Evolutionary conservation across 345 rosid genomes (phyloP).

Genomic region (Reutealis trisperma): DNA sequence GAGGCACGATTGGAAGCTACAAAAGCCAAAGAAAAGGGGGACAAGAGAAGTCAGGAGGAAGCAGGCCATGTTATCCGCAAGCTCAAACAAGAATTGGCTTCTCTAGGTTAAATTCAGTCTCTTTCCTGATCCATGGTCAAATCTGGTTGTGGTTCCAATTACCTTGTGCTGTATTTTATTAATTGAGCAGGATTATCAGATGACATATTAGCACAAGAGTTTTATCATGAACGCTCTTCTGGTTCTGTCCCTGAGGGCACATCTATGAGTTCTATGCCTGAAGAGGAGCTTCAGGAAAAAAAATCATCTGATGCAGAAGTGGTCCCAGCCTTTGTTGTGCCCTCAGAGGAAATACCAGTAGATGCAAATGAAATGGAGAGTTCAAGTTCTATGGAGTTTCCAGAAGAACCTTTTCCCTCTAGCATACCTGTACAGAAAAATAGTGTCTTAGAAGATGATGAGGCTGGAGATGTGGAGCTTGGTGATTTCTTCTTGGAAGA

Average conservation of each 20-base stretch:
- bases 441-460: conserved; percentile 35
- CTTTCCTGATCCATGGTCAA: conserved; percentile 20
- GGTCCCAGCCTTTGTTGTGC: conserved; percentile 18
- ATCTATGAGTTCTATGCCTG: conserved; percentile 24
- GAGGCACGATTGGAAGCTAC: conserved; percentile 72
- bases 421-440: conserved; percentile 32
- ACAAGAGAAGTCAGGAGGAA: conserved; percentile 68
- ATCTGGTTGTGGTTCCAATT: conserved; percentile 26
- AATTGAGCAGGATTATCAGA: conserved; percentile 70
- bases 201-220: conserved; percentile 56
- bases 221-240: conserved; percentile 43
- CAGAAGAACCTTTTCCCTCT: conserved; percentile 31
- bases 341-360: conserved; percentile 30
- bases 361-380: conserved; percentile 33
- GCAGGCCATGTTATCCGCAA: conserved; percentile 67
- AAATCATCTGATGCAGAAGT: conserved; percentile 26
- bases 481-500: conserved; percentile 68
- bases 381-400: conserved; percentile 38
- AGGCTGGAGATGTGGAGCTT: conserved; percentile 59
- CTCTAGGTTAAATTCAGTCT: conserved; percentile 57
- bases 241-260: conserved; percentile 30
- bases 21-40: conserved; percentile 70
- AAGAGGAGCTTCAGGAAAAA: conserved; percentile 26
- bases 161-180: conserved; percentile 33
- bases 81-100: conserved; percentile 88